A percentile compares a stretch with the other conserved stretches of the same genome.
Conservation (phyloP, 345 rosid species). For the Ceriops tagal region DNA sequence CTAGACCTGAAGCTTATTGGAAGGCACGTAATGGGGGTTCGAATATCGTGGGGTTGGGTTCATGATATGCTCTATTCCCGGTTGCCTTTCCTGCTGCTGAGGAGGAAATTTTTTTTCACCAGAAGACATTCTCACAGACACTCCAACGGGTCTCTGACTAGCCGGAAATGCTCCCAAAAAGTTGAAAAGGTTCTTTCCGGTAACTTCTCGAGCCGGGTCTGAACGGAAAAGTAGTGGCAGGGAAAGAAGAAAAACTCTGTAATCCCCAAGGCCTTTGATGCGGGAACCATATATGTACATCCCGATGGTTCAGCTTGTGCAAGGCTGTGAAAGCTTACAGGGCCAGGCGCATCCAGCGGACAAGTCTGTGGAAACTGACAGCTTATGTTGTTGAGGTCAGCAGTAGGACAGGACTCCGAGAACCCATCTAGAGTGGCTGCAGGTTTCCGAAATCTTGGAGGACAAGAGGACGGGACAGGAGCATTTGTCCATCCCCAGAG, state of each 20-base stretch:
- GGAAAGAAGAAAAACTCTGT: constrained; percentile 11
- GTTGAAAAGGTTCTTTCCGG: not conserved
- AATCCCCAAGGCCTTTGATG: not conserved
- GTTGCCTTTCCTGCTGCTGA: constrained; percentile 66
- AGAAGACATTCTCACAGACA: constrained; percentile 50
- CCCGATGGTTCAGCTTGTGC: not conserved
- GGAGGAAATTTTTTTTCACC: constrained; percentile 41
- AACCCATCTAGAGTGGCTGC: no score
- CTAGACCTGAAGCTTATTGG: constrained; percentile 52
- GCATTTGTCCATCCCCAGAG: no score
- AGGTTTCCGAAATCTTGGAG: no score
- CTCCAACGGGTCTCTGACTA: constrained; percentile 2
- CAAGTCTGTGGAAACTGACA: constrained; percentile 20
- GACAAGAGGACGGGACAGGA: no score
- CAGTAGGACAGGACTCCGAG: no score
- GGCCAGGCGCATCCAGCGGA: constrained; percentile 9
- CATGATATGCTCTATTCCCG: constrained; percentile 67
- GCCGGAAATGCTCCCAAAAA: constrained; percentile 9
- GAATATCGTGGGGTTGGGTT: constrained; percentile 55
- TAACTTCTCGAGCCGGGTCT: constrained; percentile 11
- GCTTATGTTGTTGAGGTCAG: not conserved
- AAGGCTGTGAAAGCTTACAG: constrained; percentile 2
- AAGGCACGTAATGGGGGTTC: constrained; percentile 51
- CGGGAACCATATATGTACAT: constrained; percentile 11
- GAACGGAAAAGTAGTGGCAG: constrained; percentile 2